Evolutionary conservation across 208 protist species (phyloP), one percentile per base, ranked within the genome.

Genomic region (Wallacemonas rigidus): DNA sequence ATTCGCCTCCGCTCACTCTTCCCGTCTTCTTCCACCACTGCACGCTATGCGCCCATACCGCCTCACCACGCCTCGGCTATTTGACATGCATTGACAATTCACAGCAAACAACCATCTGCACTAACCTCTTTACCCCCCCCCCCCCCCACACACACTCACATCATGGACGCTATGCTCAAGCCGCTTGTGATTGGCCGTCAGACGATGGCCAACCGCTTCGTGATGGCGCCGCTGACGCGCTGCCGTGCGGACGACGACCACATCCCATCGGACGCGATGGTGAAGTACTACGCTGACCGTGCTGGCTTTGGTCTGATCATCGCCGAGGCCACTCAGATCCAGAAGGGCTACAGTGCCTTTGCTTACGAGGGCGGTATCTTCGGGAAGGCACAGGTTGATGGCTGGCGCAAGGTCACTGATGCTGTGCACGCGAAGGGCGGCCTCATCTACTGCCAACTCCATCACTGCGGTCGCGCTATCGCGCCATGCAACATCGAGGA

Each of bases 401-500:
- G 80, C 2, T 95, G 91, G 89, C 82, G 63, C 57, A 77, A 67
- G 74, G 85, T 94, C 58, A 90, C 82, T 11, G 82, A 88, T 72
- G 84, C 91, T 2, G 89, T 95, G 41, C 91, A 94, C 71, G 77
- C 64, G 15, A 87, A 91, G 70, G 84, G 82, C 36, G 85, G 87
- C 36, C 58, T 80, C 43, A 90, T 95, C 71, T 83, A 81, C 68
- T 77, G 63, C 60, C 90, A 95, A 76, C 54, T 95, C 45, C 80
- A 81, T 73, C 72, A 95, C 76, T 79, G 71, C 50, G 90, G 90
- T 50, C 78, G 87, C 48, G 71, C 79, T 17, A 81, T 76, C 35
- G 53, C 83, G 47, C 68, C 74, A 45, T 51, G 50, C 12, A 82
- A 86, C 77, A 47, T 89, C 55, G 62, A 76, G 53, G 72, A 58